Base-by-base conservation (phyloP, 1,284 basidiomycete species). In the Naganishia sp. region DNA sequence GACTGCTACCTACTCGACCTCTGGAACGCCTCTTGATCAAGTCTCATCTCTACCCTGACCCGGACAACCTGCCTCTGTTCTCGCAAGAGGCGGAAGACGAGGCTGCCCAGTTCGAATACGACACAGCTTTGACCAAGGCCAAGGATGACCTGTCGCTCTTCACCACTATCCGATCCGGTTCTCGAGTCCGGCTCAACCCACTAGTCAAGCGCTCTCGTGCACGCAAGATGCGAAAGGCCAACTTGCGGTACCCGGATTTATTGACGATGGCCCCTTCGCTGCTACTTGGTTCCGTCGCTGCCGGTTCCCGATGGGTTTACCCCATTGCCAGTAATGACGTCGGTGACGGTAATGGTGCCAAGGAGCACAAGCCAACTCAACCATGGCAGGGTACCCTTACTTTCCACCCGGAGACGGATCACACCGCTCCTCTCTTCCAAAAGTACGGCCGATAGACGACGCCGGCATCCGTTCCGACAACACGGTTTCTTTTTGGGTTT, bases 211-310 rank as follows among this genome's bases (percentile, higher is more conserved):
- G 75, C 63, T 77, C 72, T 64, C 70, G 73, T 66, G 73, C 73
- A 63, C 72, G 63, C 42, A 46, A 50, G 36, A 57, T 79, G 56
- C 68, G 83, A 31, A 84, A 89, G 54, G 81, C 83, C 43, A 82
- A 80, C 71, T 76, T 82, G 60, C 75, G 78, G 69, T 73, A 54
- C 36, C 66, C 90, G 15, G 85, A 84, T 6, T 80, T 94, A 39
- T 83, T 95, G 81, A 87, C 91, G 3, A 94, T 95, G 90, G 87
- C 93, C 0, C 94, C 93, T 10, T 88, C 89, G 0, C 78, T 96
- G 21, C 86, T 96, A 70, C 88, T 89, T 28, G 88, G 90, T 9
- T 88, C 90, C 6, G 87, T 95, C 55, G 92, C 89, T 67, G 90
- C 90, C 57, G 90, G 90, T 55, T 71, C 74, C 16, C 71, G 72